These are phyloP conservation scores for Boletus coccyginus DNA, from an alignment of 768 basidiomycete species.

Conservation along the genomic window DNA sequence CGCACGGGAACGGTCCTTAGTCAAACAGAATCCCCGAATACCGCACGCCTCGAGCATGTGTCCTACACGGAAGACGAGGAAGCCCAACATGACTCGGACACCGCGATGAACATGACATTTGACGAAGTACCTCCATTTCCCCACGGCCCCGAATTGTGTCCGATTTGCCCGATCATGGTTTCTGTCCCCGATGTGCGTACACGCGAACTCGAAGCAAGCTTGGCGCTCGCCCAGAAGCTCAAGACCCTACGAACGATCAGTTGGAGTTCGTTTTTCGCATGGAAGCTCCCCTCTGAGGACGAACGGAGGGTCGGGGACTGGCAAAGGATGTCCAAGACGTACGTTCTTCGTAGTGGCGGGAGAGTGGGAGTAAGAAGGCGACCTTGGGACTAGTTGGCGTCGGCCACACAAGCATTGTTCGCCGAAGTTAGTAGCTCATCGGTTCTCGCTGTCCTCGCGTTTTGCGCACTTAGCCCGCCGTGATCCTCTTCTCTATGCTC, in stretches of 20 bases:
- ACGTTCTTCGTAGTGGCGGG: constrained; percentile 40
- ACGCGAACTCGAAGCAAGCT: constrained; percentile 47
- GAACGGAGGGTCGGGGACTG: constrained; percentile 20
- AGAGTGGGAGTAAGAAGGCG: constrained; percentile 42
- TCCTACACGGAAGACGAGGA: constrained; percentile 22
- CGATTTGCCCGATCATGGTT: constrained; percentile 33
- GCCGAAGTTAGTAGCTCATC: not conserved
- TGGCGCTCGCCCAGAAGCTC: constrained; percentile 43
- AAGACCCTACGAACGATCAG: constrained; percentile 42
- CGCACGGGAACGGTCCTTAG: constrained; percentile 18
- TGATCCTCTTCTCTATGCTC: not conserved
- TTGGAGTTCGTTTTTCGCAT: constrained; percentile 52
- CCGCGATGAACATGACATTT: not conserved
- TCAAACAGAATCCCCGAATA: constrained; percentile 20
- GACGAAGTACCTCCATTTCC: constrained; percentile 25
- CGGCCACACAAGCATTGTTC: not conserved
- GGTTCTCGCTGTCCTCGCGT: not conserved
- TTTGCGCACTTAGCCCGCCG: not conserved
- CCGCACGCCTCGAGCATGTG: constrained; percentile 8
- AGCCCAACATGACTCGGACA: constrained; percentile 2
- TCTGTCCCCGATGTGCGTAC: constrained; percentile 34
- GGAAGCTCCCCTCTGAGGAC: constrained; percentile 13
- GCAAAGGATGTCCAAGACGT: constrained; percentile 36
- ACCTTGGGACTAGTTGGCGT: constrained; percentile 33
- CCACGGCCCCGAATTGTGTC: constrained; percentile 33